Percentiles rank a stretch among this genome's conserved stretches.
Evolutionary conservation across 805 yeast genomes (phyloP).

Genomic region (Wickerhamiella nectarea): DNA sequence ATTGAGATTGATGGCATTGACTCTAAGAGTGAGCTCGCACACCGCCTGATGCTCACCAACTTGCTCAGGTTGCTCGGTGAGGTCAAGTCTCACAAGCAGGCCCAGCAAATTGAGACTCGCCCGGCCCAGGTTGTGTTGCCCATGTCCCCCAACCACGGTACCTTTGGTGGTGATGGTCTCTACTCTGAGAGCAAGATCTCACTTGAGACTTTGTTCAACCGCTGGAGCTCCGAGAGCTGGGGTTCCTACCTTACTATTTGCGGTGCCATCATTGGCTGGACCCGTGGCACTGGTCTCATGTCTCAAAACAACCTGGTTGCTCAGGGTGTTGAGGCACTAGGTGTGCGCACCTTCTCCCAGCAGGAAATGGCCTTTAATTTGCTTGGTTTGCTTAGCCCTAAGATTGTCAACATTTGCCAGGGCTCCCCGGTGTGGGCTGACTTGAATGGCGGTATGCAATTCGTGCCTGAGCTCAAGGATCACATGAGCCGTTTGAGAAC

Average conservation of each 20-base stretch:
- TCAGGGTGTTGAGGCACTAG: slow-evolving; percentile 88
- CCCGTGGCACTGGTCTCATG: slow-evolving; percentile 99
- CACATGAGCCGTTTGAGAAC: slow-evolving; percentile 68
- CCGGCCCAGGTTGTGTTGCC: slow-evolving; percentile 98
- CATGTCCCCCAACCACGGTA: slow-evolving; percentile 97
- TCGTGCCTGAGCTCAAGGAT: slow-evolving; percentile 80
- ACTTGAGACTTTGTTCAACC: slow-evolving; percentile 90
- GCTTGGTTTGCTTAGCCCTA: slow-evolving; percentile 83
- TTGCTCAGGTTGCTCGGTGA: slow-evolving; percentile 82
- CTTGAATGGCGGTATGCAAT: slow-evolving; percentile 96
- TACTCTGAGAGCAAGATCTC: slow-evolving; percentile 96
- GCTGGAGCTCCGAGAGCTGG: slow-evolving; percentile 99
- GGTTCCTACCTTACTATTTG: slow-evolving; percentile 82
- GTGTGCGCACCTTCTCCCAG: slow-evolving; percentile 97
- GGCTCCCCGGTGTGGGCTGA: slow-evolving; percentile 94
- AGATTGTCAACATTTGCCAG: slow-evolving; percentile 75
- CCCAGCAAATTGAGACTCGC: slow-evolving; percentile 72
- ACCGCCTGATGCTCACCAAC: slow-evolving; percentile 96
- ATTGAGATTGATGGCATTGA: slow-evolving; percentile 86
- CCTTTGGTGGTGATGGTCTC: slow-evolving; percentile 95
- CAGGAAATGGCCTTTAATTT: slow-evolving; percentile 99
- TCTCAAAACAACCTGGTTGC: slow-evolving; percentile 93
- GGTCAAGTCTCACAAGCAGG: slow-evolving; percentile 70
- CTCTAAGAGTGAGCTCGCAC: slow-evolving; percentile 94
- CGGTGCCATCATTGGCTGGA: slow-evolving; percentile 99